These are phyloP conservation scores for Phaffomyces opuntiae DNA, from an alignment of 805 yeast species.

Conservation along the genomic window DNA sequence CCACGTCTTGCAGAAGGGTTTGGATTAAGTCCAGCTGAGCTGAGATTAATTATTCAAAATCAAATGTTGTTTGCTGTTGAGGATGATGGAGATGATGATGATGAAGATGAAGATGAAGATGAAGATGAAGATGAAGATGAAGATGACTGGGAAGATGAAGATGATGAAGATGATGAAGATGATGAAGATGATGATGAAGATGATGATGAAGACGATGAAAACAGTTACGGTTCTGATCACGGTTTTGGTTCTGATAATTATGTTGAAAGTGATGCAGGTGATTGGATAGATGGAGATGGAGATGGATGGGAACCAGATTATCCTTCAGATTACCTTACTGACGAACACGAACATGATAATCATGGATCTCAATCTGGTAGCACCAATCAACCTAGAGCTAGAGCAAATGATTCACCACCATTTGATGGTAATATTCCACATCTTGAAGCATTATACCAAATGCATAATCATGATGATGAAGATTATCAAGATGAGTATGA, in stretches of 20 bases:
- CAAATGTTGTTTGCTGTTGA: background rate
- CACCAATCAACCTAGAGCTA: too few relatives aligned
- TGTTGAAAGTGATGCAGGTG: too few relatives aligned
- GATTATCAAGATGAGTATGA: background rate
- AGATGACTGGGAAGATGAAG: background rate
- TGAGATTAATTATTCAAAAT: background rate
- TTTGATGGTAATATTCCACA: too few relatives aligned
- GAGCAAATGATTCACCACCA: too few relatives aligned
- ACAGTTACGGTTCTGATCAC: background rate
- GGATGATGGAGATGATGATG: slow-evolving; percentile 1
- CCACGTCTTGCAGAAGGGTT: too few relatives aligned
- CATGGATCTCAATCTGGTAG: background rate
- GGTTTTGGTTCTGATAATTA: background rate
- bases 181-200: background rate
- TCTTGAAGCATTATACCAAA: too few relatives aligned
- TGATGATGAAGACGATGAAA: background rate
- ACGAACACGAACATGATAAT: background rate
- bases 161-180: background rate
- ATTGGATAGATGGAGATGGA: background rate
- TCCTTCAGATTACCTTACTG: background rate
- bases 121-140: slow-evolving; percentile 1
- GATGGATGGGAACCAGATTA: background rate
- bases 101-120: background rate
- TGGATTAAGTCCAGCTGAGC: too few relatives aligned
- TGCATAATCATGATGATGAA: background rate